phyloP scores from a whole-genome alignment of 176 grass and related monocot genomes.

The Tillandsia leiboldiana region DNA sequence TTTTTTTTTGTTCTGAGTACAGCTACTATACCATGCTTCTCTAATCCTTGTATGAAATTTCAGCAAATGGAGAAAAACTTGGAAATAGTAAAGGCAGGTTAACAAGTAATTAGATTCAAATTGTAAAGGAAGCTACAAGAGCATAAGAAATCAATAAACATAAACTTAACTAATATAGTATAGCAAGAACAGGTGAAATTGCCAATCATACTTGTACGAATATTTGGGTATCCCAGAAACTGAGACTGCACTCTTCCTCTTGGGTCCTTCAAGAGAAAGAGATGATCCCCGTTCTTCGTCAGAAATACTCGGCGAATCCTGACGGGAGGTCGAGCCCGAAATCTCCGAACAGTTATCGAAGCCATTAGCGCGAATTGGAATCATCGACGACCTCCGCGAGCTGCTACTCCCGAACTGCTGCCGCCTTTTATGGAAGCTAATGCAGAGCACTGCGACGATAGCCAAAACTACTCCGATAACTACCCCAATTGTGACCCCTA shows the following conservation, averaged over 20 bases:
- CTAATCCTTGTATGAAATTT: no score
- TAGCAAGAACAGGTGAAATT: neutral
- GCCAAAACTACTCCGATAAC: conserved; percentile 72
- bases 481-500: conserved; percentile 60
- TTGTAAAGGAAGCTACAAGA: conserved; percentile 13
- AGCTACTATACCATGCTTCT: no score
- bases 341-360: conserved; percentile 32
- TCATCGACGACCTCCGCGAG: conserved; percentile 59
- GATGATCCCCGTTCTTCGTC: conserved; percentile 24
- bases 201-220: conserved; percentile 64
- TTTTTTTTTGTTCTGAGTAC: no score
- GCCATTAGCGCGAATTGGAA: conserved; percentile 57
- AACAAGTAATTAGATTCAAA: conserved; percentile 4
- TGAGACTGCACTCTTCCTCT: conserved; percentile 49
- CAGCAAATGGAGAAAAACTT: no score
- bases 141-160: conserved; percentile 6
- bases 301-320: conserved; percentile 42
- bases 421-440: conserved; percentile 45
- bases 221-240: conserved; percentile 93
- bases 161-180: conserved; percentile 2
- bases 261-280: conserved; percentile 46
- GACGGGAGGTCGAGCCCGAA: conserved; percentile 56
- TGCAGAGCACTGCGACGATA: conserved; percentile 48
- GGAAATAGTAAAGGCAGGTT: no score
- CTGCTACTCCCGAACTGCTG: conserved; percentile 52